A percentile compares a stretch with the other conserved stretches of the same genome.
phyloP scores from a whole-genome alignment of 2,329 filamentous ascomycete genomes.

The Bisporella sp. region DNA sequence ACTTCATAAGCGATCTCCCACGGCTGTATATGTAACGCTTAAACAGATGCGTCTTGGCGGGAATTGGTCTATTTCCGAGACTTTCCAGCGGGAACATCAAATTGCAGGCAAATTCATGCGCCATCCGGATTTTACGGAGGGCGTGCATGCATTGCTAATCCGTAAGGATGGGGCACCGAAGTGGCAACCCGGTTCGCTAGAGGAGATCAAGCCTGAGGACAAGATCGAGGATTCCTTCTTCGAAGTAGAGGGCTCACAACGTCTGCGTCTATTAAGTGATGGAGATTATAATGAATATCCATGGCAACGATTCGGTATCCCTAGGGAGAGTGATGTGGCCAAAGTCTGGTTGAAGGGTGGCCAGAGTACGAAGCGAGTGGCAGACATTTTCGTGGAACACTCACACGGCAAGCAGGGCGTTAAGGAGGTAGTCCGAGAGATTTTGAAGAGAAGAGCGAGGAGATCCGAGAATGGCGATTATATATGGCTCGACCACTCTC shows the following conservation, averaged over 20 bases:
- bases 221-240: constrained; percentile 67
- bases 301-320: constrained; percentile 56
- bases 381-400: constrained; percentile 53
- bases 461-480: constrained; percentile 34
- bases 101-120: constrained; percentile 86
- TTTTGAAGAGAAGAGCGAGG: constrained; percentile 55
- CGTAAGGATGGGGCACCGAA: constrained; percentile 47
- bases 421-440: constrained; percentile 59
- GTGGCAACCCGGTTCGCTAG: constrained; percentile 71
- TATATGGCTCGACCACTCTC: constrained; percentile 14
- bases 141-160: constrained; percentile 76
- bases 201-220: constrained; percentile 51
- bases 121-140: constrained; percentile 85
- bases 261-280: constrained; percentile 55
- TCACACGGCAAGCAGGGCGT: constrained; percentile 63
- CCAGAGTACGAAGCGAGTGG: constrained; percentile 48
- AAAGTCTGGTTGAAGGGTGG: constrained; percentile 33
- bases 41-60: constrained; percentile 72
- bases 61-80: constrained; percentile 73
- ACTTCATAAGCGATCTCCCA: constrained; percentile 74
- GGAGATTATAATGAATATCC: constrained; percentile 69
- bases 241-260: constrained; percentile 34
- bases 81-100: constrained; percentile 79
- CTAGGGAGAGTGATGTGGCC: constrained; percentile 58
- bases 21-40: constrained; percentile 76